These are phyloP conservation scores for Penicillium brasilianum DNA, from an alignment of 2,329 filamentous ascomycete genomes.

Conservation along the genomic window DNA sequence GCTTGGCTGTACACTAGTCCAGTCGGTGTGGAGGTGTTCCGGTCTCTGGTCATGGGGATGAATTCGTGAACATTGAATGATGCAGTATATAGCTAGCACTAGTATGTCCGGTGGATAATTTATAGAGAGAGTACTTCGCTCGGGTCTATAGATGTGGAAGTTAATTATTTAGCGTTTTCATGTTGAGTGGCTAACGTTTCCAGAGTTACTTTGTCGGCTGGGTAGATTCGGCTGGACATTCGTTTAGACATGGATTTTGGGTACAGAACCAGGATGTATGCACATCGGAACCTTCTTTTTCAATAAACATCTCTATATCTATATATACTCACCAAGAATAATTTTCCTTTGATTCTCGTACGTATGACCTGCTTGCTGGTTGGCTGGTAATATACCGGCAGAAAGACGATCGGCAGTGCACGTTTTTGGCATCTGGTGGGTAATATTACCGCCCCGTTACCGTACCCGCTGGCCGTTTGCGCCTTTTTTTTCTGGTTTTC, in stretches of 20 bases:
- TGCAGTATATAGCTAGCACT: background rate
- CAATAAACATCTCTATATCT: background rate
- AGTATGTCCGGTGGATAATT: too few relatives aligned
- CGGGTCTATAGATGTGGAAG: too few relatives aligned
- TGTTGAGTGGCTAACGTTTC: too few relatives aligned
- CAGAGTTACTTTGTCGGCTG: too few relatives aligned
- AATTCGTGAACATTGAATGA: background rate
- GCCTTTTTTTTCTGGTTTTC: slow-evolving; percentile 13
- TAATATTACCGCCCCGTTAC: slow-evolving; percentile 12
- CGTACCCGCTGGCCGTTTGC: slow-evolving; percentile 21
- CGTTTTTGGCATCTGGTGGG: slow-evolving; percentile 28
- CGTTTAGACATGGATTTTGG: too few relatives aligned
- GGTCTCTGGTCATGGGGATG: background rate
- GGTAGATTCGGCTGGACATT: too few relatives aligned
- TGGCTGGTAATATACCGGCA: background rate
- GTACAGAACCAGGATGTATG: too few relatives aligned
- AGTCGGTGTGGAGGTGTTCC: background rate
- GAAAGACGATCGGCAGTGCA: slow-evolving; percentile 15
- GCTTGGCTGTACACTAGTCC: slow-evolving; percentile 5
- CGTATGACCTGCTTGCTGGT: too few relatives aligned
- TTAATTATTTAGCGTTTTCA: too few relatives aligned
- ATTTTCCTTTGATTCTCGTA: background rate
- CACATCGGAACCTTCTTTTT: too few relatives aligned
- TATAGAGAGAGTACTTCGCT: too few relatives aligned
- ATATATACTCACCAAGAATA: background rate